phyloP scores from a whole-genome alignment of 176 grass and related monocot genomes.

The Zea luxurians region DNA sequence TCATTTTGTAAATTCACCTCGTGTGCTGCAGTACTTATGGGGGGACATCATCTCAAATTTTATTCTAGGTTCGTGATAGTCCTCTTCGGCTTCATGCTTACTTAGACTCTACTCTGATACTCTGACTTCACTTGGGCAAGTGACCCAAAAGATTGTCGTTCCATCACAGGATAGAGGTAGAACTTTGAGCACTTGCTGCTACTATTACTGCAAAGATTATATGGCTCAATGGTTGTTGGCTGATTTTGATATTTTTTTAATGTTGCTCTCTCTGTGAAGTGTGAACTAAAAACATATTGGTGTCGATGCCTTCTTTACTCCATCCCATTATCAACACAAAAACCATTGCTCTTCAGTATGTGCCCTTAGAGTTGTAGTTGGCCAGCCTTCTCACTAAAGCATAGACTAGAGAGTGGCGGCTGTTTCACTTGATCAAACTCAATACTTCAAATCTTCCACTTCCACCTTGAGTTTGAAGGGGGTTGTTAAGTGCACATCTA shows the following conservation, averaged over 20 bases:
- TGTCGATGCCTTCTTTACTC: neutral
- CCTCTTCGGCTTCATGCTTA: neutral
- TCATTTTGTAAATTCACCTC: no score
- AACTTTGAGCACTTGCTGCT: neutral
- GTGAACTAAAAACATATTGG: neutral
- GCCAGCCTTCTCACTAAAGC: neutral
- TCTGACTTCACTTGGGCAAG: no score
- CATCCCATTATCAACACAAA: neutral
- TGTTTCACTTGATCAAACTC: neutral
- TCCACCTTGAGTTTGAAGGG: neutral
- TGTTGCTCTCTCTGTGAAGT: neutral
- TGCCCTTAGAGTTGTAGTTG: neutral
- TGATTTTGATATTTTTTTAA: neutral
- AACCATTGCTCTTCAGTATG: neutral
- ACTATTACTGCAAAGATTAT: neutral
- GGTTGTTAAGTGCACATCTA: neutral
- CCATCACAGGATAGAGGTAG: neutral
- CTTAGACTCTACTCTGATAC: neutral
- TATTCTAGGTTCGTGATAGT: neutral
- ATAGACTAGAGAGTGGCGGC: neutral
- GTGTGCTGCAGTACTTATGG: no score
- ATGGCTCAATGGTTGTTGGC: neutral
- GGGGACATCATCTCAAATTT: no score
- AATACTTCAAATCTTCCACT: neutral
- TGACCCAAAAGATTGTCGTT: no score